phyloP scores from a whole-genome alignment of 805 yeast species.

The Candida oleophila region DNA sequence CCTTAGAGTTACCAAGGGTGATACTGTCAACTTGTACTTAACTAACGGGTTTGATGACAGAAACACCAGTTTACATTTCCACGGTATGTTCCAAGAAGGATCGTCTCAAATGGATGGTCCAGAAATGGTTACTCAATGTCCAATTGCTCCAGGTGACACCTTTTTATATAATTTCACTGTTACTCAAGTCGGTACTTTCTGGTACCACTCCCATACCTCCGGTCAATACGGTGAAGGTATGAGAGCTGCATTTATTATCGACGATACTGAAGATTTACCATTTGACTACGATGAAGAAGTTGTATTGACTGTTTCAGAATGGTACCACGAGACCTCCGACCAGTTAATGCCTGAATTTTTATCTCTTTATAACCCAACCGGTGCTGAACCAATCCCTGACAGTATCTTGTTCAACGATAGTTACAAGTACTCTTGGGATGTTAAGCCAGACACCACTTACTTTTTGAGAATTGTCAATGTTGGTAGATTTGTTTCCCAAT shows the following conservation, averaged over 20 bases:
- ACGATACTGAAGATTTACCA: constrained; percentile 52
- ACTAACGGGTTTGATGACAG: constrained; percentile 69
- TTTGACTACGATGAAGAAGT: constrained; percentile 65
- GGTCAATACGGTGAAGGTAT: constrained; percentile 95
- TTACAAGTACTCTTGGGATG: constrained; percentile 51
- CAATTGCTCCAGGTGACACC: constrained; percentile 76
- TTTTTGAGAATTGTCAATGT: constrained; percentile 61
- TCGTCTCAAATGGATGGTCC: constrained; percentile 89
- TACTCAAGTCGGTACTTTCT: constrained; percentile 84
- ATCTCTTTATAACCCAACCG: constrained; percentile 74
- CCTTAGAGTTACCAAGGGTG: constrained; percentile 74
- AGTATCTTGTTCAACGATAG: constrained; percentile 65
- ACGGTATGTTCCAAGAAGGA: constrained; percentile 84
- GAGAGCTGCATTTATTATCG: constrained; percentile 76
- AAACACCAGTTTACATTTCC: constrained; percentile 86
- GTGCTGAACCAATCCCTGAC: constrained; percentile 81
- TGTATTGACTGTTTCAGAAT: constrained; percentile 56
- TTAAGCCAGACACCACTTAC: constrained; percentile 62
- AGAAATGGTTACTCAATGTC: constrained; percentile 84
- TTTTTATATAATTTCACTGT: constrained; percentile 86
- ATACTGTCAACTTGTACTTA: constrained; percentile 68
- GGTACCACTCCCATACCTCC: constrained; percentile 95
- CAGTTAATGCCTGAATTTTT: constrained; percentile 49
- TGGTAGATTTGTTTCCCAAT: constrained; percentile 72
- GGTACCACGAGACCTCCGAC: constrained; percentile 57